Conservation (phyloP, 805 yeast genomes). For the Starmerella gropengiesseri region DNA sequence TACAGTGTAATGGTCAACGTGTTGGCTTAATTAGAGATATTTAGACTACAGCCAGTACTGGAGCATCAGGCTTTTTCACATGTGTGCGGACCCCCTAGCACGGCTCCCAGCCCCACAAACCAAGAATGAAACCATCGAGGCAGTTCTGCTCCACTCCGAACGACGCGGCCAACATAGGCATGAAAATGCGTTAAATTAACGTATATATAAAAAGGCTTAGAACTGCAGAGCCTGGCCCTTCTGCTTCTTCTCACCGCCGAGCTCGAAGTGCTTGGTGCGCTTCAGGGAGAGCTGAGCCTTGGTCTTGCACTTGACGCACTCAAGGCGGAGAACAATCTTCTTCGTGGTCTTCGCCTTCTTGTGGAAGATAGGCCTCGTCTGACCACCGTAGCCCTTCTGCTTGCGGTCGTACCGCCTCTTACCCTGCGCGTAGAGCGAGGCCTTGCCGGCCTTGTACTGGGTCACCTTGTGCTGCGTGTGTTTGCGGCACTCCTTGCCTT, state of each 20-base stretch:
- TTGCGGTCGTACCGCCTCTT: conserved; percentile 99
- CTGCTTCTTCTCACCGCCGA: conserved; percentile 99
- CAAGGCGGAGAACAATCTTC: conserved; percentile 98
- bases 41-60: too few species aligned
- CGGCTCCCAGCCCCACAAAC: too few species aligned
- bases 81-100: too few species aligned
- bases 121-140: too few species aligned
- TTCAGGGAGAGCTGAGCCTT: conserved; percentile 94
- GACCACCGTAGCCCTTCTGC: conserved; percentile 99
- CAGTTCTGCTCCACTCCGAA: too few species aligned
- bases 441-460: conserved; percentile 99
- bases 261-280: conserved; percentile 99
- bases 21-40: too few species aligned
- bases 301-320: conserved; percentile 97
- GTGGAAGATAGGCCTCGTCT: conserved; percentile 99
- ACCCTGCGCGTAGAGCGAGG: conserved; percentile 98
- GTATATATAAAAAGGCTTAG: conserved; percentile 36
- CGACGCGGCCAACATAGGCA: too few species aligned
- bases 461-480: conserved; percentile 99
- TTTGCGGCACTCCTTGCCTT: conserved; percentile 97
- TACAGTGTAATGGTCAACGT: too few species aligned
- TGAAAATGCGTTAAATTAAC: conserved; percentile 1
- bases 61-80: too few species aligned
- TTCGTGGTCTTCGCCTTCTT: conserved; percentile 99
- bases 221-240: conserved; percentile 99